Evolutionary conservation across 2,329 filamentous ascomycete genomes (phyloP).

Genomic region (Talaromyces piceae): DNA sequence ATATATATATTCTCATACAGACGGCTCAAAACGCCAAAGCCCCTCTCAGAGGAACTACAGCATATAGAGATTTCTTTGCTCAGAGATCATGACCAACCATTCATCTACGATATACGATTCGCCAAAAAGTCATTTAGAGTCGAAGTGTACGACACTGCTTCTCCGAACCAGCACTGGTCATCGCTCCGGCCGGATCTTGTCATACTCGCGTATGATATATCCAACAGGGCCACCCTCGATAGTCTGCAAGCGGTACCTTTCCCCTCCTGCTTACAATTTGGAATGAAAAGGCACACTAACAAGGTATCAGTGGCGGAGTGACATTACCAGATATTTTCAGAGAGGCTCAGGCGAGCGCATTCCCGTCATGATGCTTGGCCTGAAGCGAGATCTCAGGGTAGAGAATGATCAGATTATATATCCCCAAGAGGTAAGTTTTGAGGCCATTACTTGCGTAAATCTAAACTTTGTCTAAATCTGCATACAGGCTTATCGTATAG

Average conservation of each 20-base stretch:
- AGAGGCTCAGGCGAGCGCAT: conserved; percentile 36
- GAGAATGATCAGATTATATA: conserved; percentile 39
- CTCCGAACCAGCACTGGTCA: conserved; percentile 49
- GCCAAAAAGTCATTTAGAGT: conserved; percentile 49
- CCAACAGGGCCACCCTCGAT: conserved; percentile 43
- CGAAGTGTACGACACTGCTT: conserved; percentile 51
- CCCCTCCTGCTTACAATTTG: not conserved
- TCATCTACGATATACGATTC: conserved; percentile 51
- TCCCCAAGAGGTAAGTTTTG: conserved; percentile 31
- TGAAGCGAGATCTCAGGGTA: conserved; percentile 50
- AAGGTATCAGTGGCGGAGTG: conserved; percentile 33
- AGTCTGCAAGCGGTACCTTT: conserved; percentile 36
- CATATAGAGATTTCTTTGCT: conserved; percentile 34
- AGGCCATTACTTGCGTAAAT: too few species aligned
- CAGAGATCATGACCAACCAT: conserved; percentile 51
- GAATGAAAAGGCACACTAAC: not conserved
- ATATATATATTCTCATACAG: conserved; percentile 6
- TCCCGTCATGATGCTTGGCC: conserved; percentile 52
- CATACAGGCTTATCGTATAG: conserved; percentile 48
- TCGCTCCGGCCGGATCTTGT: conserved; percentile 48
- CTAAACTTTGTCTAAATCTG: conserved; percentile 12
- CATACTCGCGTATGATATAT: conserved; percentile 53
- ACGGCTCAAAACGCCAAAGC: conserved; percentile 15
- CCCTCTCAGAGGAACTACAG: conserved; percentile 14
- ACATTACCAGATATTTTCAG: conserved; percentile 45